A percentile compares a stretch with the other conserved stretches of the same genome.
phyloP scores from a whole-genome alignment of 495 filamentous ascomycete genomes.

The Penicillium antarcticum region DNA sequence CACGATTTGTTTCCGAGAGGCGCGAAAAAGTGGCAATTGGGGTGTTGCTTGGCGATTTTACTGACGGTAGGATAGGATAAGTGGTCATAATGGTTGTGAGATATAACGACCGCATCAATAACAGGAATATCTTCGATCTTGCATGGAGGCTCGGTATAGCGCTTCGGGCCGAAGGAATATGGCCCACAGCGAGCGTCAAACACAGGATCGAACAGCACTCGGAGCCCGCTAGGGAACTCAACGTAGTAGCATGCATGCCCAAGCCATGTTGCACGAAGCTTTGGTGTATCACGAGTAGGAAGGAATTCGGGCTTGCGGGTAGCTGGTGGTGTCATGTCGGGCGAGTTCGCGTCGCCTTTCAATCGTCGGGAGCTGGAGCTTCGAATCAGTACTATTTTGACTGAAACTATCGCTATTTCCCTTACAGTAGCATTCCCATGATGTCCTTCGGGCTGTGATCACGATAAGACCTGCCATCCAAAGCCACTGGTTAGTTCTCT shows the following conservation, averaged over 20 bases:
- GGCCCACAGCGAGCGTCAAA: slow-evolving; percentile 87
- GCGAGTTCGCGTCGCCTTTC: slow-evolving; percentile 55
- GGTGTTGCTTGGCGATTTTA: slow-evolving; percentile 67
- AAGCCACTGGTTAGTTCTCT: slow-evolving; percentile 15
- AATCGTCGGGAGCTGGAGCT: slow-evolving; percentile 37
- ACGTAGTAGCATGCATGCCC: slow-evolving; percentile 94
- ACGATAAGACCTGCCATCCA: slow-evolving; percentile 31
- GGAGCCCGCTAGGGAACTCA: slow-evolving; percentile 83
- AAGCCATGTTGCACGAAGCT: slow-evolving; percentile 89
- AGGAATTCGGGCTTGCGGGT: slow-evolving; percentile 71
- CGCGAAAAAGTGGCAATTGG: slow-evolving; percentile 83
- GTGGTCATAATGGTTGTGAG: slow-evolving; percentile 94
- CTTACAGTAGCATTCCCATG: slow-evolving; percentile 22
- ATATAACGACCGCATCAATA: slow-evolving; percentile 88
- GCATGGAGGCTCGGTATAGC: slow-evolving; percentile 79
- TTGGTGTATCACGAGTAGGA: slow-evolving; percentile 49
- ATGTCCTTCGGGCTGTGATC: slow-evolving; percentile 16
- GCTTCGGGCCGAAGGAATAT: slow-evolving; percentile 67
- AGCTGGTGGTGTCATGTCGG: slow-evolving; percentile 62
- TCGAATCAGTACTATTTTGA: not conserved
- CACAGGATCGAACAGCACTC: slow-evolving; percentile 93
- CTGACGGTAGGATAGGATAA: slow-evolving; percentile 71
- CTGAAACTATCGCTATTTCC: not conserved
- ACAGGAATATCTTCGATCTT: slow-evolving; percentile 73
- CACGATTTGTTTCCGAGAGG: slow-evolving; percentile 84